These are phyloP conservation scores for Dothidotthia symphoricarpi DNA, from an alignment of 2,329 filamentous ascomycete genomes.

Conservation along the genomic window DNA sequence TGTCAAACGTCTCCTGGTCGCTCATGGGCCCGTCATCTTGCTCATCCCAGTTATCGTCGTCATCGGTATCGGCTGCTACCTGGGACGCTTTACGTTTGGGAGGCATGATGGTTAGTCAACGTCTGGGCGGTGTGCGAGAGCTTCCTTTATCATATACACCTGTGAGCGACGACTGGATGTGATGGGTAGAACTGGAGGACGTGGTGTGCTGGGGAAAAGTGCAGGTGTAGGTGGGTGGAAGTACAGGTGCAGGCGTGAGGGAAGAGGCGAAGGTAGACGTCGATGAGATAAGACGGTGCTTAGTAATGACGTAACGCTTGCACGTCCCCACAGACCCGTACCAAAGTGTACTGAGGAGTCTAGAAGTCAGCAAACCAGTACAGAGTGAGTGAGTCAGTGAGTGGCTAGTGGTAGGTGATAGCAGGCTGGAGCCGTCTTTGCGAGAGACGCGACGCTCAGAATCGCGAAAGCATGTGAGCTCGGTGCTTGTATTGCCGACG, in stretches of 20 bases:
- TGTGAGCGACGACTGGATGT: no score
- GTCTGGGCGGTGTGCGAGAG: slow-evolving; percentile 15
- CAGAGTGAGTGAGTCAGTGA: background rate
- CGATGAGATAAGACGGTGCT: slow-evolving; percentile 1
- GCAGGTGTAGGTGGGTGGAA: background rate
- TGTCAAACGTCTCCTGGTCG: slow-evolving; percentile 51
- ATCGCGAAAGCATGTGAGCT: slow-evolving; percentile 26
- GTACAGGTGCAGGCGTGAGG: background rate
- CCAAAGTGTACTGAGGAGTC: no score
- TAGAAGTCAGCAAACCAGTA: no score
- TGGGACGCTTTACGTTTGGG: slow-evolving; percentile 48
- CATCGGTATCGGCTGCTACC: slow-evolving; percentile 34
- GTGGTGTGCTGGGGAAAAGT: no score
- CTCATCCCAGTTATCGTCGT: slow-evolving; percentile 56
- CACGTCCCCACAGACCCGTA: no score
- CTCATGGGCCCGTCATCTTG: slow-evolving; percentile 50
- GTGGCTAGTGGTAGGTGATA: background rate
- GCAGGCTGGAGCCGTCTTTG: background rate
- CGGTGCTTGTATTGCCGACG: slow-evolving; percentile 26
- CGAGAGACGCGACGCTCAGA: slow-evolving; percentile 4
- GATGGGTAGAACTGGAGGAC: background rate
- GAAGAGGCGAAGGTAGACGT: slow-evolving; percentile 2
- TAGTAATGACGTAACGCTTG: slow-evolving; percentile 12
- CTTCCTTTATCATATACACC: no score
- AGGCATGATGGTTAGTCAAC: slow-evolving; percentile 33